These are phyloP conservation scores for Suhomyces pyralidae DNA, from an alignment of 805 yeast species.

Conservation along the genomic window DNA sequence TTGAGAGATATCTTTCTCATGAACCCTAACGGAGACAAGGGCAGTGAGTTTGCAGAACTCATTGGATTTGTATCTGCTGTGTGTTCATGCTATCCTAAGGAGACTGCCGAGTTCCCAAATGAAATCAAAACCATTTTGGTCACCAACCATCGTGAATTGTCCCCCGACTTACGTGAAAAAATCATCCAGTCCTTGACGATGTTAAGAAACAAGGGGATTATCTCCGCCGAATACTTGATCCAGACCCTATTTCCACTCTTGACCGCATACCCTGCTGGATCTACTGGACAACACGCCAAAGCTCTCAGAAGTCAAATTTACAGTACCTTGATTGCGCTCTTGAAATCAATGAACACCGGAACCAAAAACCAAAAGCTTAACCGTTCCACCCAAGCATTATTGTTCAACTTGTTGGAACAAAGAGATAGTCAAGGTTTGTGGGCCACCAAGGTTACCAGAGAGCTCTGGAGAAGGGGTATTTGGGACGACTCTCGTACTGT, in stretches of 20 bases:
- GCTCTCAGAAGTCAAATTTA: conserved; percentile 81
- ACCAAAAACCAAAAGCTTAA: conserved; percentile 86
- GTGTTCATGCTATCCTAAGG: conserved; percentile 83
- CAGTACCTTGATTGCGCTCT: conserved; percentile 67
- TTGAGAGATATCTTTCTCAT: conserved; percentile 80
- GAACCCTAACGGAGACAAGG: conserved; percentile 58
- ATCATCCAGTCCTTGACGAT: conserved; percentile 84
- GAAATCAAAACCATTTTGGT: conserved; percentile 69
- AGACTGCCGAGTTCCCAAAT: conserved; percentile 78
- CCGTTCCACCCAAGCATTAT: conserved; percentile 84
- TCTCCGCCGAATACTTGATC: conserved; percentile 75
- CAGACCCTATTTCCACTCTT: conserved; percentile 87
- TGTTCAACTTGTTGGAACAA: conserved; percentile 82
- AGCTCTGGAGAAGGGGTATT: conserved; percentile 94
- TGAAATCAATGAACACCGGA: conserved; percentile 84
- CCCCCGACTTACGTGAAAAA: conserved; percentile 87
- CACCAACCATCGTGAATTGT: conserved; percentile 75
- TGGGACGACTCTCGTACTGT: conserved; percentile 98
- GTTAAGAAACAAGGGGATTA: conserved; percentile 81
- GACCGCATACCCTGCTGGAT: conserved; percentile 53
- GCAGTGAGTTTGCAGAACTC: conserved; percentile 73
- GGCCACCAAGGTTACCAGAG: conserved; percentile 95
- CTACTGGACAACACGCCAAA: conserved; percentile 66
- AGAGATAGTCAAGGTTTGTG: conserved; percentile 79
- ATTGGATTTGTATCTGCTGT: conserved; percentile 92